Base-by-base conservation (phyloP, 208 protist genomes). In the Acanthamoeba castellanii region DNA sequence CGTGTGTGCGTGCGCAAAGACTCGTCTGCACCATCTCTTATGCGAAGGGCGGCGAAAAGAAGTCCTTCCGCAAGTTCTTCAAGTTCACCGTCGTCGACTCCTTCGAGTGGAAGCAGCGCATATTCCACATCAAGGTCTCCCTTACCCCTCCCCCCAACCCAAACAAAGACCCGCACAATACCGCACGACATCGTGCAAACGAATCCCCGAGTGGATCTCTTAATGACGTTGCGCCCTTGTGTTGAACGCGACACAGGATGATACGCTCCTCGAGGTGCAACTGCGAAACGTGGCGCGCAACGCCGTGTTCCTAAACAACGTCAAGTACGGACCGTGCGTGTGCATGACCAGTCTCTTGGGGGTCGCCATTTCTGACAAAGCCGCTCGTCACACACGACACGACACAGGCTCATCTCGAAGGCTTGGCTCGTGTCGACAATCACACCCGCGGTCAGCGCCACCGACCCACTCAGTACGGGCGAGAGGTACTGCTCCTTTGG, bases 21-120 rank as follows among this genome's bases (percentile, higher is more conserved):
- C 76, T 85, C 25, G 76, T 85, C 76, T 85, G 76, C 32, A 85
- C 76, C 30, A 57, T 85, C 25, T 85, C 76, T 8, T 85, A 85
- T 42, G 76, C 76, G 0, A 50, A 57, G 47, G 76, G 76, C 37
- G 30, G 30, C 3, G 76, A 85, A 57, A 85, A 59, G 76, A 85
- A 85, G 47, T 85, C 76, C 18, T 85, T 85, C 76, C 76, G 76
- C 47, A 85, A 85, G 76, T 85, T 85, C 47, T 85, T 85, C 76
- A 85, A 85, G 47, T 85, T 85, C 76, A 85, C 76, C 76, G 76
- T 85, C 14, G 47, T 85, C 27, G 76, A 85, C 47, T 85, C 45
- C 47, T 85, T 85, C 76, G 76, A 85, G 76, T 85, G 76, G 76
- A 61, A 50, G 30, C 76, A 85, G 45, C 76, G 76, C 18, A 85